Percentiles rank a stretch among this genome's conserved stretches.
Evolutionary conservation across 1,139 yeast species (phyloP).

Genomic region (Spencermartinsiella ligniputridi): DNA sequence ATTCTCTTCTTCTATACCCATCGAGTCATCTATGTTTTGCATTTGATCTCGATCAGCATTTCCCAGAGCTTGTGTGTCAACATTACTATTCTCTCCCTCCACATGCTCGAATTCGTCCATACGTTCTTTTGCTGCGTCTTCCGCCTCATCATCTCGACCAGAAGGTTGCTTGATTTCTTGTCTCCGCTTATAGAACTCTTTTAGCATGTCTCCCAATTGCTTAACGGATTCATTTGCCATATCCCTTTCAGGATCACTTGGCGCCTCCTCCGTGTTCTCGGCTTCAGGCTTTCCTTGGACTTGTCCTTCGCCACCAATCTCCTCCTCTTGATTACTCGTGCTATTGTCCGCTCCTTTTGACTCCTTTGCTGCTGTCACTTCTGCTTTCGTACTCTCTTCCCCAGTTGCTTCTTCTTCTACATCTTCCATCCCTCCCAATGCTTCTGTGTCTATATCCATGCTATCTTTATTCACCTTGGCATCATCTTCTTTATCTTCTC

Average conservation of each 20-base stretch:
- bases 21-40: conserved; percentile 73
- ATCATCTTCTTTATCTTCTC: conserved; percentile 40
- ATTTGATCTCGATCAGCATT: conserved; percentile 79
- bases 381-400: conserved; percentile 65
- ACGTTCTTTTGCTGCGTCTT: conserved; percentile 52
- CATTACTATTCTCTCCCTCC: conserved; percentile 67
- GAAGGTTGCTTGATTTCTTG: conserved; percentile 64
- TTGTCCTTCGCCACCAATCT: conserved; percentile 30
- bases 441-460: conserved; percentile 28
- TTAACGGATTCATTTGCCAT: conserved; percentile 77
- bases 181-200: conserved; percentile 86
- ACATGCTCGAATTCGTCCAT: conserved; percentile 92
- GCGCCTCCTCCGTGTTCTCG: conserved; percentile 23
- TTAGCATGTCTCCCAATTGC: conserved; percentile 84
- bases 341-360: conserved; percentile 68
- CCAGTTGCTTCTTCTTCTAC: conserved; percentile 61
- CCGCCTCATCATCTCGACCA: conserved; percentile 41
- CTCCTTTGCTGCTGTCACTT: conserved; percentile 65
- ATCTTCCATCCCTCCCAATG: conserved; percentile 26
- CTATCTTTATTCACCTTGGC: conserved; percentile 66
- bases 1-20: conserved; percentile 65
- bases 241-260: conserved; percentile 62
- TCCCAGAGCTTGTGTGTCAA: conserved; percentile 88
- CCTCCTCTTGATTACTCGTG: conserved; percentile 35
- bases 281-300: conserved; percentile 21